Percentiles rank a stretch among this genome's conserved stretches.
Evolutionary conservation across 129 eudicot genomes (phyloP).

Genomic region (Helichrysum umbraculigerum): DNA sequence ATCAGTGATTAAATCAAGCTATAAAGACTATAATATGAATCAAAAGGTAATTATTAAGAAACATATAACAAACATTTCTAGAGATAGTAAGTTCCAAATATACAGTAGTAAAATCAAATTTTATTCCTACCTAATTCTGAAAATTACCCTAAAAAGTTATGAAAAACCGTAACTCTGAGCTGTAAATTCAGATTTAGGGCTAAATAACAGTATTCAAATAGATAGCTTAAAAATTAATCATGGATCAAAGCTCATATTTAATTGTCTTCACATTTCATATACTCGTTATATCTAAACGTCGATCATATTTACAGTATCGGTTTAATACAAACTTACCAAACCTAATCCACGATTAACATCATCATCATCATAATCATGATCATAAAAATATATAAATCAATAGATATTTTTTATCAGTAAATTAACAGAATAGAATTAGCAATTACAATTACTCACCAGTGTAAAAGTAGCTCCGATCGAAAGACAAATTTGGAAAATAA

Average conservation of each 20-base stretch:
- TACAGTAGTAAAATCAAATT: not conserved
- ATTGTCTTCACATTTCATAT: constrained; percentile 5
- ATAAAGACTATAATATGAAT: not conserved
- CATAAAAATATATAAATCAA: not conserved
- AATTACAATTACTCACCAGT: constrained; percentile 32
- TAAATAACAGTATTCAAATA: not conserved
- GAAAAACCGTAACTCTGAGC: not conserved
- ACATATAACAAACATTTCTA: not conserved
- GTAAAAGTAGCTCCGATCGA: constrained; percentile 13
- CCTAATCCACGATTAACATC: constrained; percentile 17
- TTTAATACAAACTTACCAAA: not conserved
- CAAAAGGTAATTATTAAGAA: not conserved
- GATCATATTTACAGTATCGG: not conserved
- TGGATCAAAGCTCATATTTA: constrained; percentile 2
- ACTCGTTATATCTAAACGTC: constrained; percentile 1
- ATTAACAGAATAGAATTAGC: constrained; percentile 7
- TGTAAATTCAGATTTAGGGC: constrained; percentile 10
- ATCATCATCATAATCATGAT: constrained; percentile 2
- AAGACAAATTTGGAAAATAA: constrained; percentile 1
- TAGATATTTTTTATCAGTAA: not conserved
- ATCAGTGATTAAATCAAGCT: not conserved
- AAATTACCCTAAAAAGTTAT: not conserved
- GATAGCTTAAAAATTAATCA: not conserved
- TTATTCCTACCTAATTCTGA: not conserved
- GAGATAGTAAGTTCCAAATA: too few species aligned